Base-by-base conservation (phyloP, 768 basidiomycete genomes). In the Russula sp. region DNA sequence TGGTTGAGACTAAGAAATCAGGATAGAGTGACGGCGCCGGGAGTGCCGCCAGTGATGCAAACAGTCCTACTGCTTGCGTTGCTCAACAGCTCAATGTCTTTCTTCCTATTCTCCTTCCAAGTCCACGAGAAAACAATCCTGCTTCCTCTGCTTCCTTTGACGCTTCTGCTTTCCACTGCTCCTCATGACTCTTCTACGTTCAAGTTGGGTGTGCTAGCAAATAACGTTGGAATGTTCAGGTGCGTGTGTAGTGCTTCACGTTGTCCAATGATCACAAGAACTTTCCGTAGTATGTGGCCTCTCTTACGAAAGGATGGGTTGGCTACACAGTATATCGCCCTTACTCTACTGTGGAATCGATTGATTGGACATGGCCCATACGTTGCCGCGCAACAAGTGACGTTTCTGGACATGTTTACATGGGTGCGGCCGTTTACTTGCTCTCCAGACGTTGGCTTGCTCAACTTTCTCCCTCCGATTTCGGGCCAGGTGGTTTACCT, bases 81-180 rank as follows among this genome's bases (percentile, higher is more conserved):
- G 32, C 80, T 93, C 63, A 85, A 83, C 7, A 86, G 84, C 1
- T 88, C 90, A 0, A 81, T 98, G 78, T 88, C 93, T 9, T 97
- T 98, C 80, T 98, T 96, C 76, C 77, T 98, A 36, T 95, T 96
- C 76, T 94, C 93, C 7, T 96, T 96, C 73, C 94, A 97, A 69
- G 94, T 95, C 42, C 95, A 97, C 72, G 95, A 98, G 73, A 98
- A 97, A 77, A 87, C 88, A 3, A 90, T 98, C 43, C 71, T 97
- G 18, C 70, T 98, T 1, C 93, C 94, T 3, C 77, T 98, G 22
- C 72, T 98, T 65, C 95, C 95, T 0, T 76, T 94, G 34, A 90
- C 87, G 0, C 77, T 98, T 18, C 77, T 95, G 16, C 77, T 95
- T 56, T 86, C 80, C 5, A 77, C 77, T 3, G 71, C 77, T 4